phyloP scores from a whole-genome alignment of 106 monocot species.

The Dendrobium nobile region DNA sequence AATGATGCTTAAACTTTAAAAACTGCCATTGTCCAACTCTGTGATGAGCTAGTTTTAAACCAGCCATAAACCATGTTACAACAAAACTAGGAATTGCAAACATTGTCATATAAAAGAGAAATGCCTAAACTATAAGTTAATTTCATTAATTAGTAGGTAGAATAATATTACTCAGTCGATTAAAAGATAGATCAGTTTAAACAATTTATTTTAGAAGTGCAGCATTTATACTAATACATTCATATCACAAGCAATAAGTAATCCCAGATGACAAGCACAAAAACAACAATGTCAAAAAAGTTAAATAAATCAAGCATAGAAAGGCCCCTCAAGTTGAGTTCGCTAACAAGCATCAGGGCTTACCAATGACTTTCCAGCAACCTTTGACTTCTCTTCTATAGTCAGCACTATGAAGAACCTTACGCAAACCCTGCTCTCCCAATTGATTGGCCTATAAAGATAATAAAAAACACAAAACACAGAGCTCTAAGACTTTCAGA shows the following conservation, averaged over 20 bases:
- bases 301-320: not conserved
- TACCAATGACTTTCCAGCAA: slow-evolving; percentile 15
- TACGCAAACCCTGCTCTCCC: slow-evolving; percentile 12
- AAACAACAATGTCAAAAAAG: not conserved
- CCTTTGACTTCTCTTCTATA: not conserved
- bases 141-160: not conserved
- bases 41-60: not conserved
- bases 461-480: not conserved
- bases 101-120: not conserved
- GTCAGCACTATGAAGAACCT: not conserved
- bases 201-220: not conserved
- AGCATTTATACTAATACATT: not conserved
- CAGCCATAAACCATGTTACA: not conserved
- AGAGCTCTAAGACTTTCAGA: too few species aligned
- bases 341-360: not conserved
- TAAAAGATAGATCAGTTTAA: not conserved
- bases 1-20: not conserved
- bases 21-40: not conserved
- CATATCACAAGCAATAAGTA: not conserved
- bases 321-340: not conserved
- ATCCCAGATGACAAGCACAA: not conserved
- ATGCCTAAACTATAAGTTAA: not conserved
- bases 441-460: slow-evolving; percentile 9
- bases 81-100: not conserved
- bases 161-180: not conserved